Percentiles rank a stretch among this genome's conserved stretches.
phyloP scores from a whole-genome alignment of 768 basidiomycete genomes.

The Mycena albidolilacea region DNA sequence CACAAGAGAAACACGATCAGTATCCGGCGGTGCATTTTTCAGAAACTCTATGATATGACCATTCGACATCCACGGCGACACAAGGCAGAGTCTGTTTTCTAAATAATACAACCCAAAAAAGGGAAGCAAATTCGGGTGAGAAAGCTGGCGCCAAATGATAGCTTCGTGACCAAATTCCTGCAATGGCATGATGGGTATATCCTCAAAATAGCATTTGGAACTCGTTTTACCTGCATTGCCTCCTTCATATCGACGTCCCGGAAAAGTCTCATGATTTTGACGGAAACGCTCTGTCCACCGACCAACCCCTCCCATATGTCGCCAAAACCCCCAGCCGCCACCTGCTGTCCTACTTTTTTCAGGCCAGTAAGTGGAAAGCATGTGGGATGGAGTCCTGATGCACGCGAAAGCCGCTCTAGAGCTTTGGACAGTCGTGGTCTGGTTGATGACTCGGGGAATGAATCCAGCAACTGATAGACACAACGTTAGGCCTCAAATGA shows the following conservation, averaged over 20 bases:
- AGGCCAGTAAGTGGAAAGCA: conserved; percentile 34
- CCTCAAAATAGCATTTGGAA: not conserved
- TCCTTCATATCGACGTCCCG: conserved; percentile 13
- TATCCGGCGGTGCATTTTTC: conserved; percentile 9
- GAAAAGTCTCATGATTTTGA: conserved; percentile 37
- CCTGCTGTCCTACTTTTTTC: conserved; percentile 30
- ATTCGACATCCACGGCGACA: conserved; percentile 24
- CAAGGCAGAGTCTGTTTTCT: conserved; percentile 36
- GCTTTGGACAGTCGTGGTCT: conserved; percentile 32
- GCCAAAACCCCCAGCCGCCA: conserved; percentile 37
- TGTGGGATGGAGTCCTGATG: conserved; percentile 33
- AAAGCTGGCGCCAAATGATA: conserved; percentile 38
- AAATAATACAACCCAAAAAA: conserved; percentile 37
- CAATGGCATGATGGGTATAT: not conserved
- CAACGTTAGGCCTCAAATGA: not conserved
- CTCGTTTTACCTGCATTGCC: conserved; percentile 23
- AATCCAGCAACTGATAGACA: conserved; percentile 29
- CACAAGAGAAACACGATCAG: conserved; percentile 28
- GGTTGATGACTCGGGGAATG: conserved; percentile 17
- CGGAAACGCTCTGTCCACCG: conserved; percentile 37
- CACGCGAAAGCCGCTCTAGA: conserved; percentile 30
- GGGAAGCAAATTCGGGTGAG: conserved; percentile 41
- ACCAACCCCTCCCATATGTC: conserved; percentile 36
- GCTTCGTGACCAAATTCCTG: conserved; percentile 31
- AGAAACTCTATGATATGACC: conserved; percentile 33